phyloP scores from a whole-genome alignment of 371 early-diverging fungal species.

The Parasitella parasitica region DNA sequence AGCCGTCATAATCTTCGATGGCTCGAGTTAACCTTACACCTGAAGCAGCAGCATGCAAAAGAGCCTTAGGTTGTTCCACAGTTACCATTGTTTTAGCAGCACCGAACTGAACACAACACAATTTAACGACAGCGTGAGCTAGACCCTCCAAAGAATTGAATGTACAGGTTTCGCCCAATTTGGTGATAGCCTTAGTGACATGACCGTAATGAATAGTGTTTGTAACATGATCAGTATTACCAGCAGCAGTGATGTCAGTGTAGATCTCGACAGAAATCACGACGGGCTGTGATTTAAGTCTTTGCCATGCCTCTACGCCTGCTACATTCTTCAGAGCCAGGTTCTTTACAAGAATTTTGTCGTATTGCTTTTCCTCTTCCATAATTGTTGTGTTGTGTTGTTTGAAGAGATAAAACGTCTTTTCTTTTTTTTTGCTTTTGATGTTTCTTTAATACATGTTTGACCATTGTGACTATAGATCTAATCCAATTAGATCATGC shows the following conservation, averaged over 20 bases:
- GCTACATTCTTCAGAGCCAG: constrained; percentile 82
- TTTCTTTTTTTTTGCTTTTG: too few relatives aligned
- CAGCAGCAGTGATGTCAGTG: constrained; percentile 77
- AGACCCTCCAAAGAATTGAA: constrained; percentile 75
- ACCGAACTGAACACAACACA: constrained; percentile 60
- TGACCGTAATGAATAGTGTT: constrained; percentile 85
- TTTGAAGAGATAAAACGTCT: too few relatives aligned
- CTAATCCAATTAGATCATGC: neutral
- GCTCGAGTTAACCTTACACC: constrained; percentile 86
- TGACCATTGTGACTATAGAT: neutral
- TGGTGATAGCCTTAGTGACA: constrained; percentile 73
- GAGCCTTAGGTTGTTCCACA: constrained; percentile 88
- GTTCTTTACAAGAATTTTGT: constrained; percentile 81
- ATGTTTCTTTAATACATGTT: neutral
- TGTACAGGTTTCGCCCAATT: constrained; percentile 71
- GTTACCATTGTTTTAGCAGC: constrained; percentile 69
- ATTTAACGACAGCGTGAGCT: constrained; percentile 65
- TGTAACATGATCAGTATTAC: constrained; percentile 71
- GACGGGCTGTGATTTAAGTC: constrained; percentile 84
- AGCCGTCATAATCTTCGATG: constrained; percentile 42
- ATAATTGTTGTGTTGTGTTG: neutral
- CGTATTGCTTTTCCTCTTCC: constrained; percentile 32
- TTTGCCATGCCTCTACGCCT: constrained; percentile 95
- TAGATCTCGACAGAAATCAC: constrained; percentile 72
- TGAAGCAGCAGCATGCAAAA: constrained; percentile 86